Base-by-base conservation (phyloP, 2,329 filamentous ascomycete genomes). In the Fusarium fracticaudum region DNA sequence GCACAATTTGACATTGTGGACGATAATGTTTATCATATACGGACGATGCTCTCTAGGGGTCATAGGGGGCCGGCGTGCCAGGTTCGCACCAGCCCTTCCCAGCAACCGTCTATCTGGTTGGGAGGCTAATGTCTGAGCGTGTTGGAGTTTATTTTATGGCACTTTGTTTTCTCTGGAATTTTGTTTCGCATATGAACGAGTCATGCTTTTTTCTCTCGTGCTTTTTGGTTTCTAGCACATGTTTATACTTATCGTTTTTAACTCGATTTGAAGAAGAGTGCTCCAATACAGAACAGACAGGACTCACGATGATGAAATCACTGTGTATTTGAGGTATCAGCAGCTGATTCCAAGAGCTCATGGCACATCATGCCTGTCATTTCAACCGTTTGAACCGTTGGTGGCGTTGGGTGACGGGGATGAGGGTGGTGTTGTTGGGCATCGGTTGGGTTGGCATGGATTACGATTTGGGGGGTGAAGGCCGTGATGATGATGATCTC, bases 21-120 rank as follows among this genome's bases (percentile, higher is more conserved):
- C 76, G 77, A 79, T 79, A 78, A 79, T 79, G 77, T 78, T 77
- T 78, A 77, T 76, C 64, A 63, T 74, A 68, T 76, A 75, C 63
- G 67, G 69, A 65, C 71, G 69, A 73, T 65, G 58, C 61, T 64
- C 60, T 69, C 65, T 50, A 58, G 50, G 35, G 55, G 61, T 72
- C 57, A 48, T 47, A 26, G 24, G 48, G 45, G 55, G 63, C 60
- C 70, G 67, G 64, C 65, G 67, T 66, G 55, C 54, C 63, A 71
- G 53, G 67, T 65, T 60, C 59, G 48, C 69, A 63, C 62, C 62
- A 61, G 69, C 64, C 68, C 57, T 58, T 73, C 64, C 58, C 71
- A 75, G 69, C 60, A 76, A 58, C 68, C 69, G 59, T 74, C 76
- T 64, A 63, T 69, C 41, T 60, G 71, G 70, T 74, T 74, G 65